Percentiles rank a stretch among this genome's conserved stretches.
phyloP scores from a whole-genome alignment of 305 asterid species.

The Fraxinus sp. region DNA sequence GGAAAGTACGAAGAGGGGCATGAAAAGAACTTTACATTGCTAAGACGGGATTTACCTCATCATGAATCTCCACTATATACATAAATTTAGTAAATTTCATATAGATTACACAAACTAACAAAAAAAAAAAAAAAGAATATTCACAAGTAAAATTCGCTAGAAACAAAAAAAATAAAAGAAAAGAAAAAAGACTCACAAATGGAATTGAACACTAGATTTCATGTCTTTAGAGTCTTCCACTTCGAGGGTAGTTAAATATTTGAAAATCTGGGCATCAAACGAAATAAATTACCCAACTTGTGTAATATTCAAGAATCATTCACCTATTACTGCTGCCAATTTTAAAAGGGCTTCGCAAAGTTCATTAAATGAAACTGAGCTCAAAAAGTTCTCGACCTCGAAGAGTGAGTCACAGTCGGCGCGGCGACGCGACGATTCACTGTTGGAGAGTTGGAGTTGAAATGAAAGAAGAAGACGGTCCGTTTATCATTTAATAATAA shows the following conservation, averaged over 20 bases:
- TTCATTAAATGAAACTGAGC: no score
- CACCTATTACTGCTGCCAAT: not conserved
- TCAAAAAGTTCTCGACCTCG: no score
- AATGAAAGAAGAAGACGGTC: no score
- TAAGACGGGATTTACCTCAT: slow-evolving; percentile 13
- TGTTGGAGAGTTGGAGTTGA: no score
- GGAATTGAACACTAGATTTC: slow-evolving; percentile 17
- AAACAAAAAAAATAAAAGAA: not conserved
- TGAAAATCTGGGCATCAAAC: slow-evolving; percentile 12
- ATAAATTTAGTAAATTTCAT: not conserved
- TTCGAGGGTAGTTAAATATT: slow-evolving; percentile 17
- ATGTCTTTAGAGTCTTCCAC: slow-evolving; percentile 23
- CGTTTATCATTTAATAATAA: no score
- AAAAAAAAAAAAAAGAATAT: not conserved
- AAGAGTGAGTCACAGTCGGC: no score
- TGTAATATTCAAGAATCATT: not conserved
- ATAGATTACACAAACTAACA: not conserved
- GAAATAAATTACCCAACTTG: not conserved
- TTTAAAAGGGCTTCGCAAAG: not conserved
- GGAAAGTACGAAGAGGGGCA: not conserved
- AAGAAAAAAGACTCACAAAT: slow-evolving; percentile 14
- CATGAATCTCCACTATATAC: slow-evolving; percentile 1
- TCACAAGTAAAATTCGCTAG: slow-evolving; percentile 14
- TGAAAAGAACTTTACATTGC: not conserved
- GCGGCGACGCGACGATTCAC: no score